Evolutionary conservation across 495 filamentous ascomycete species (phyloP).

Genomic region (Jackrogersella minutella): DNA sequence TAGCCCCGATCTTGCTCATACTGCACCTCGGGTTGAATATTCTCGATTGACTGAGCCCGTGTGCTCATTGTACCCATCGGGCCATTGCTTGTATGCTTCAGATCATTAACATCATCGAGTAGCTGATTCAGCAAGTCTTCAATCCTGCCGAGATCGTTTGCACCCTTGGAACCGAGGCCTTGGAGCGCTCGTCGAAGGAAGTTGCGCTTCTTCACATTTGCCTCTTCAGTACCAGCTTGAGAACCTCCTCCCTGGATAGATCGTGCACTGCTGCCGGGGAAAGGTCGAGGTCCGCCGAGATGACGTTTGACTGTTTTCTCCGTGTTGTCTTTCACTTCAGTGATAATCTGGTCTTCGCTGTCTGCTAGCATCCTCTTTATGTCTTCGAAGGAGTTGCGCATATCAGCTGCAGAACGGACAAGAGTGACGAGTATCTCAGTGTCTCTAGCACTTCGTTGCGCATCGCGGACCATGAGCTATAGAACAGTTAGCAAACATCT

Average conservation of each 20-base stretch:
- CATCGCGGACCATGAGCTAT: conserved; percentile 93
- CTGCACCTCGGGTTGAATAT: conserved; percentile 63
- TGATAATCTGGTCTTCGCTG: conserved; percentile 84
- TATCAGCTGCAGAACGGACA: conserved; percentile 92
- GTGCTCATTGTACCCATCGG: conserved; percentile 45
- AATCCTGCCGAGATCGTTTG: conserved; percentile 87
- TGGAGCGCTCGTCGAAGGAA: conserved; percentile 91
- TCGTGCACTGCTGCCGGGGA: conserved; percentile 69
- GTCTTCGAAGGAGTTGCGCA: conserved; percentile 96
- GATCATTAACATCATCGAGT: conserved; percentile 85
- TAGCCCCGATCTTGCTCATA: conserved; percentile 72
- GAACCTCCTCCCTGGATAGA: conserved; percentile 62
- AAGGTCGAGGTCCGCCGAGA: conserved; percentile 87
- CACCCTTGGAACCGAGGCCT: conserved; percentile 83
- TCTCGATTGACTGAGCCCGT: conserved; percentile 59
- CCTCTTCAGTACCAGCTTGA: conserved; percentile 75
- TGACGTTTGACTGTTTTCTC: conserved; percentile 82
- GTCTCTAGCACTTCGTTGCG: conserved; percentile 93
- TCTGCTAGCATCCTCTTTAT: conserved; percentile 92
- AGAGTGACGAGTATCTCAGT: conserved; percentile 96
- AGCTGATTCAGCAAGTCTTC: conserved; percentile 95
- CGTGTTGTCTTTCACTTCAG: conserved; percentile 82
- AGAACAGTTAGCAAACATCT: conserved; percentile 42
- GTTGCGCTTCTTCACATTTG: conserved; percentile 81
- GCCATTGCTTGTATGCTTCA: conserved; percentile 70